These are phyloP conservation scores for Hypoxylon cercidicola DNA, from an alignment of 495 filamentous ascomycete species.

Conservation along the genomic window DNA sequence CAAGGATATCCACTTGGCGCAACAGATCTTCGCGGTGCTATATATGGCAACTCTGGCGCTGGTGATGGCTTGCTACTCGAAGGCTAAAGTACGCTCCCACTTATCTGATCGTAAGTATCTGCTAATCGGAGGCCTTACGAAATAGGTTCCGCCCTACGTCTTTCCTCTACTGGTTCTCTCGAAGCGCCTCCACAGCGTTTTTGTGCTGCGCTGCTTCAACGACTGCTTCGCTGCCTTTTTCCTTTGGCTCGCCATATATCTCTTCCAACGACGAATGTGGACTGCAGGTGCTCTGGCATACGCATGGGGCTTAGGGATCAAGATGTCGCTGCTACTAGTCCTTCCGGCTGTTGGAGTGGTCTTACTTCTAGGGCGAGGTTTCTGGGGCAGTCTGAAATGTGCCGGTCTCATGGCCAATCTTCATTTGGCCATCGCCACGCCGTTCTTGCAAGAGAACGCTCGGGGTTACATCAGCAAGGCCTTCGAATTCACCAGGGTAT, in stretches of 20 bases:
- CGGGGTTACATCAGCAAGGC: slow-evolving; percentile 79
- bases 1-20: slow-evolving; percentile 78
- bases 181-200: slow-evolving; percentile 93
- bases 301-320: slow-evolving; percentile 83
- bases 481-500: slow-evolving; percentile 89
- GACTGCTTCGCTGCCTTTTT: slow-evolving; percentile 86
- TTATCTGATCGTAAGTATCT: slow-evolving; percentile 2
- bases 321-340: slow-evolving; percentile 89
- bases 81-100: slow-evolving; percentile 65
- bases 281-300: slow-evolving; percentile 75
- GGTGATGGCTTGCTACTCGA: slow-evolving; percentile 84
- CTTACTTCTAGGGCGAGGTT: slow-evolving; percentile 74
- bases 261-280: slow-evolving; percentile 77
- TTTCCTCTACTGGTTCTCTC: slow-evolving; percentile 89
- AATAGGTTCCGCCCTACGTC: slow-evolving; percentile 84
- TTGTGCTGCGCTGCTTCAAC: slow-evolving; percentile 92
- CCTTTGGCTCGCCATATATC: slow-evolving; percentile 82
- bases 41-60: slow-evolving; percentile 79
- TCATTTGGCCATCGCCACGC: slow-evolving; percentile 79
- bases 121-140: slow-evolving; percentile 5
- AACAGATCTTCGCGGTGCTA: slow-evolving; percentile 79
- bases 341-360: slow-evolving; percentile 81
- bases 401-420: slow-evolving; percentile 75
- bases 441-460: slow-evolving; percentile 76
- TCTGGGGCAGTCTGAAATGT: slow-evolving; percentile 69